Conservation (phyloP, 2,329 filamentous ascomycete genomes). For the Neoarthrinium moseri region DNA sequence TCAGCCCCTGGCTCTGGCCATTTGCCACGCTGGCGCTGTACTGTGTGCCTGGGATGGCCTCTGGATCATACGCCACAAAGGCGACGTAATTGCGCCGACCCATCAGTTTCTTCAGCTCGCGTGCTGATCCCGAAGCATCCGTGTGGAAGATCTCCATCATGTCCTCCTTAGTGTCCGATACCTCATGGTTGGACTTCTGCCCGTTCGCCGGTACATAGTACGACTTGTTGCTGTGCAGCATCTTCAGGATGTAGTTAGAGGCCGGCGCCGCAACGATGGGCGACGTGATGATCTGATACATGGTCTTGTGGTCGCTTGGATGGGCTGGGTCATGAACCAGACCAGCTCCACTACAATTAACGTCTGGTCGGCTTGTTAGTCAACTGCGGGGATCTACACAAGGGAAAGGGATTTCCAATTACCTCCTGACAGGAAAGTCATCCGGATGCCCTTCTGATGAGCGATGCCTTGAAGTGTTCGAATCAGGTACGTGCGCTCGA, state of each 20-base stretch:
- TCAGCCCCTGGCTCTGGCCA: constrained; percentile 45
- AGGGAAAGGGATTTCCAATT: constrained; percentile 25
- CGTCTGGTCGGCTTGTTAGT: constrained; percentile 49
- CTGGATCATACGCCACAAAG: constrained; percentile 91
- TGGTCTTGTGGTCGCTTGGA: constrained; percentile 94
- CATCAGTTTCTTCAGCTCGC: constrained; percentile 92
- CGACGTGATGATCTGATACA: constrained; percentile 97
- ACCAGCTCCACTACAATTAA: constrained; percentile 88
- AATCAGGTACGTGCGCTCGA: constrained; percentile 95
- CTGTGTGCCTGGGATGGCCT: constrained; percentile 52
- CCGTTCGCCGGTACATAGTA: constrained; percentile 91
- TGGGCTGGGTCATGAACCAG: constrained; percentile 91
- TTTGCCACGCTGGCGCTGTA: constrained; percentile 26
- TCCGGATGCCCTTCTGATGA: constrained; percentile 90
- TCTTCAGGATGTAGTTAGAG: constrained; percentile 80
- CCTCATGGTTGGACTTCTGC: constrained; percentile 65
- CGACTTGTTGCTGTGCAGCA: constrained; percentile 92
- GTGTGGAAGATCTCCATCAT: constrained; percentile 99
- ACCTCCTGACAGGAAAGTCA: constrained; percentile 95
- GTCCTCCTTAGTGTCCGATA: constrained; percentile 95
- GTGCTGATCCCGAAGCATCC: constrained; percentile 78
- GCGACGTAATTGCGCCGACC: constrained; percentile 89
- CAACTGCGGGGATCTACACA: constrained; percentile 6
- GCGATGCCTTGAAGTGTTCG: constrained; percentile 93
- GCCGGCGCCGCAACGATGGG: constrained; percentile 89